A percentile compares a stretch with the other conserved stretches of the same genome.
Conservation (phyloP, 176 grass and related monocot species). For the Rhipidocladum racemiflorum region DNA sequence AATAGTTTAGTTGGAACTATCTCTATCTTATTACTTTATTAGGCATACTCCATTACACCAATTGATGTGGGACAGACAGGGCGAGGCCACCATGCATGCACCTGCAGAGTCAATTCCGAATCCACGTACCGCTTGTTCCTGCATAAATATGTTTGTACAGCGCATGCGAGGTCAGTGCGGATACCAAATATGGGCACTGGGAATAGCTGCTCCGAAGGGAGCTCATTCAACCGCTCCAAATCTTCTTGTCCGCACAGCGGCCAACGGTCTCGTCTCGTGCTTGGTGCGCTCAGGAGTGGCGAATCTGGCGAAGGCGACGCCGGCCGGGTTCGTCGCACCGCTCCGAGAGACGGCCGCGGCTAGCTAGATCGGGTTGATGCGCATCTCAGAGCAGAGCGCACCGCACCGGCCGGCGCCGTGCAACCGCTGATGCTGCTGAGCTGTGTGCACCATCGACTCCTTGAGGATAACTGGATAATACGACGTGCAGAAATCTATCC, state of each 20-base stretch:
- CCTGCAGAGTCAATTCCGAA: too few relatives aligned
- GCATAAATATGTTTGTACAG: background rate
- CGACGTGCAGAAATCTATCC: too few relatives aligned
- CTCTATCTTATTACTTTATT: too few relatives aligned
- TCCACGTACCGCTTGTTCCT: too few relatives aligned
- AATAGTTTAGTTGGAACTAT: background rate
- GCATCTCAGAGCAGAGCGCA: background rate
- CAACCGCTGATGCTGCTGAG: background rate
- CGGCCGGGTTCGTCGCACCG: background rate
- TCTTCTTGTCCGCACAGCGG: too few relatives aligned
- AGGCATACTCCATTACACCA: too few relatives aligned
- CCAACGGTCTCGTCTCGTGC: too few relatives aligned
- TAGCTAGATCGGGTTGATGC: background rate
- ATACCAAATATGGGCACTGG: background rate
- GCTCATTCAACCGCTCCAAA: background rate
- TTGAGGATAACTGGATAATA: background rate
- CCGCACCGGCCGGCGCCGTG: background rate
- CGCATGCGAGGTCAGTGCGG: too few relatives aligned
- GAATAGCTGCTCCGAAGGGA: background rate
- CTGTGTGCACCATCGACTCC: background rate
- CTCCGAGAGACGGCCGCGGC: background rate
- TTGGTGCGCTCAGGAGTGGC: too few relatives aligned
- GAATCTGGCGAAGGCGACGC: background rate
- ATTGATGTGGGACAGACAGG: too few relatives aligned
- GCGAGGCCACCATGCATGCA: too few relatives aligned